These are phyloP conservation scores for Rhododendron williamsianum DNA, from an alignment of 148 eudicot genomes.

Conservation along the genomic window DNA sequence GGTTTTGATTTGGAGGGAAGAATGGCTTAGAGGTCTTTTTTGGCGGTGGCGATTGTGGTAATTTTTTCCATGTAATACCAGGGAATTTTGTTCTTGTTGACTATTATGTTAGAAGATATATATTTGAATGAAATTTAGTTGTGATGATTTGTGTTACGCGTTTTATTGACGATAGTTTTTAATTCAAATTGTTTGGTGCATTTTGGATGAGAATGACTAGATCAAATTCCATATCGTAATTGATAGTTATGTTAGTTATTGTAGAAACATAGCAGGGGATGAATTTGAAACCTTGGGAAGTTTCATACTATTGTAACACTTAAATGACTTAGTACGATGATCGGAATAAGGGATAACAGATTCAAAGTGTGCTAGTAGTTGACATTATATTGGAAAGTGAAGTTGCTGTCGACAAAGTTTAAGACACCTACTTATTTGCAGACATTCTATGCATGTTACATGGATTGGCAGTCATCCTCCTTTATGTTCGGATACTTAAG, in stretches of 20 bases:
- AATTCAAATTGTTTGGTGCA: not conserved
- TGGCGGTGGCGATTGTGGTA: not conserved
- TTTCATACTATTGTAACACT: not conserved
- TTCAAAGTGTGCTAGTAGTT: not conserved
- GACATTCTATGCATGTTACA: too few relatives aligned
- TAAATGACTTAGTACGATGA: not conserved
- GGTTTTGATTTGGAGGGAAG: not conserved
- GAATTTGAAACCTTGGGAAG: not conserved
- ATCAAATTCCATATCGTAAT: not conserved
- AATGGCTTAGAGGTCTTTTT: not conserved
- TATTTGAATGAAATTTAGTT: not conserved
- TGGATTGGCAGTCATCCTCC: not conserved
- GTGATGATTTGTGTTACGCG: not conserved
- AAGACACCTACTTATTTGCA: not conserved
- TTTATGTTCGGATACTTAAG: not conserved
- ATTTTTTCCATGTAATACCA: not conserved
- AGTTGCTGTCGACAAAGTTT: too few relatives aligned
- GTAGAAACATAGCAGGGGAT: not conserved
- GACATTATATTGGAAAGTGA: not conserved
- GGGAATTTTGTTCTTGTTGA: not conserved
- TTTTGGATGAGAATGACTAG: not conserved
- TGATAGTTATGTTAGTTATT: not conserved
- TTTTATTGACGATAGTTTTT: not conserved
- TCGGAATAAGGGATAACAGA: not conserved
- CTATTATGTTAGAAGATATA: not conserved